phyloP scores from a whole-genome alignment of 495 filamentous ascomycete genomes.

The Penicillium coffeae region DNA sequence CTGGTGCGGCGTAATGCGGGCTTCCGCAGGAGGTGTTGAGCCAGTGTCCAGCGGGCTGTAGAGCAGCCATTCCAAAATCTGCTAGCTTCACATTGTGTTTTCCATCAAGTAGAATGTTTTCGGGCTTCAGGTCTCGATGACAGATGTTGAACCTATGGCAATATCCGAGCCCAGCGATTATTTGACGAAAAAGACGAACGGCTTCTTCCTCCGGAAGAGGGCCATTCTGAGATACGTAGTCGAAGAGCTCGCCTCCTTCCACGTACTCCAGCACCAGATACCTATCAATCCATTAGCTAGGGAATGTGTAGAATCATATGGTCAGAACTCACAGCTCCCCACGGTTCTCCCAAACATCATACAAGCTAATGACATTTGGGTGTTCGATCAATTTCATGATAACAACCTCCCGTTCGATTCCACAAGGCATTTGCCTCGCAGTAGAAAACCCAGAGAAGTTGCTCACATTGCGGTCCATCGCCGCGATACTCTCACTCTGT shows the following conservation, averaged over 20 bases:
- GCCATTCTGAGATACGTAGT: conserved; percentile 66
- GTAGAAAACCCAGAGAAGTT: conserved; percentile 33
- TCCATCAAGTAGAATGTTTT: conserved; percentile 85
- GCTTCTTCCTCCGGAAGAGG: conserved; percentile 73
- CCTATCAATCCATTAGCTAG: conserved; percentile 41
- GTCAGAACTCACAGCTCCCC: conserved; percentile 72
- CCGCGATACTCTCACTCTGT: conserved; percentile 71
- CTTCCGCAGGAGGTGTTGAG: conserved; percentile 90
- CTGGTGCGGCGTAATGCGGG: conserved; percentile 92
- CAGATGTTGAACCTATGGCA: conserved; percentile 92
- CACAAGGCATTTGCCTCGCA: conserved; percentile 69
- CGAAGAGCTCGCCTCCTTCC: conserved; percentile 84
- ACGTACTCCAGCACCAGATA: conserved; percentile 98
- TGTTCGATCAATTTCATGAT: conserved; percentile 96
- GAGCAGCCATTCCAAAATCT: conserved; percentile 95
- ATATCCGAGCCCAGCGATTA: conserved; percentile 86
- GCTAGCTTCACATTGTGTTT: conserved; percentile 79
- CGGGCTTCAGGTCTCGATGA: conserved; percentile 93
- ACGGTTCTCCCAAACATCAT: conserved; percentile 95
- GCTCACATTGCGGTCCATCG: conserved; percentile 57
- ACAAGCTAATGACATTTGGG: conserved; percentile 83
- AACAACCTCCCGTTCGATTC: conserved; percentile 86
- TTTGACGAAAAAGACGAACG: conserved; percentile 83
- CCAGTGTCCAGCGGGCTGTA: conserved; percentile 73
- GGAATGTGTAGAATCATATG: neutral